phyloP scores from a whole-genome alignment of 1,284 basidiomycete genomes.

The Cutaneotrichosporon daszewskae region DNA sequence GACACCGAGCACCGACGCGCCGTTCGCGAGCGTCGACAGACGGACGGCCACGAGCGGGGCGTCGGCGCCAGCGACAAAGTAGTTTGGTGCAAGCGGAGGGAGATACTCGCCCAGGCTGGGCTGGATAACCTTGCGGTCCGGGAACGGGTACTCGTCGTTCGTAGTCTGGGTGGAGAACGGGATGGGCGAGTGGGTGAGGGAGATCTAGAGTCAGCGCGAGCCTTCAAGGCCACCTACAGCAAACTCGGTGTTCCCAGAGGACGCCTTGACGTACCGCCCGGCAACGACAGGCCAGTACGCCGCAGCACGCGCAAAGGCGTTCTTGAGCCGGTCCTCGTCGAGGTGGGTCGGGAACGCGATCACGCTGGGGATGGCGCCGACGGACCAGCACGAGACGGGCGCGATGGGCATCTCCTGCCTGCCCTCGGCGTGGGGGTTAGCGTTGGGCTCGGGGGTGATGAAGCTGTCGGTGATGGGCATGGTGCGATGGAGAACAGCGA shows the following conservation, averaged over 20 bases:
- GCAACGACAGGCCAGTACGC: slow-evolving; percentile 21
- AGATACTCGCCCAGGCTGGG: slow-evolving; percentile 14
- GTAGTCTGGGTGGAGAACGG: slow-evolving; percentile 23
- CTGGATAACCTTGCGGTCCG: slow-evolving; percentile 17
- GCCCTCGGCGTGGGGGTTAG: slow-evolving; percentile 14
- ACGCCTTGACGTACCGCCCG: slow-evolving; percentile 20
- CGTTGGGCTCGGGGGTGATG: slow-evolving; percentile 15
- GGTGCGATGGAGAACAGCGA: too few species aligned
- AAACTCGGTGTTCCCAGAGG: slow-evolving; percentile 13
- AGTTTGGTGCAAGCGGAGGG: slow-evolving; percentile 14
- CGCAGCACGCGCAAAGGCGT: slow-evolving; percentile 16
- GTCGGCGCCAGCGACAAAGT: slow-evolving; percentile 15
- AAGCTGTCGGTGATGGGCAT: slow-evolving; percentile 11
- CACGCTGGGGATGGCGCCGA: slow-evolving; percentile 15
- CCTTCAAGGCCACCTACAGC: slow-evolving; percentile 8
- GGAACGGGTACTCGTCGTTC: slow-evolving; percentile 11
- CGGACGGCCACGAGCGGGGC: slow-evolving; percentile 20
- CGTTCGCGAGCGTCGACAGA: slow-evolving; percentile 13
- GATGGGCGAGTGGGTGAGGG: slow-evolving; percentile 25
- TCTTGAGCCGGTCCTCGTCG: slow-evolving; percentile 16
- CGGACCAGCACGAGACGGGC: slow-evolving; percentile 21
- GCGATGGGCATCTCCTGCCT: slow-evolving; percentile 18
- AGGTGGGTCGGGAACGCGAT: slow-evolving; percentile 23
- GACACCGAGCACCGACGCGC: slow-evolving; percentile 21
- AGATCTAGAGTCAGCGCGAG: slow-evolving; percentile 13